Evolutionary conservation across 257 asterid genomes (phyloP).

Genomic region (Penstemon davidsonii): DNA sequence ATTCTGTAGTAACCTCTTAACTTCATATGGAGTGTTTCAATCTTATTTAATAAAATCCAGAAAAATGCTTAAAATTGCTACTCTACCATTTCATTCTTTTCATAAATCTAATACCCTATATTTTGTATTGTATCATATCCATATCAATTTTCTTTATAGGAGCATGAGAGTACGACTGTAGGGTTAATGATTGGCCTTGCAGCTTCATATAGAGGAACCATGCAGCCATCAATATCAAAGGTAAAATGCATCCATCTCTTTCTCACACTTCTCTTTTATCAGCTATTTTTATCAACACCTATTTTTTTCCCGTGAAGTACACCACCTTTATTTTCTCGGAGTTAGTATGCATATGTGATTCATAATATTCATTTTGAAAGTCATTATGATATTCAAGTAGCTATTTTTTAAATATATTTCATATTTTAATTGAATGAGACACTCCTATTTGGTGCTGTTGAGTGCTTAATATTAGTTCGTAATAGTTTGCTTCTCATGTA

Average conservation of each 20-base stretch:
- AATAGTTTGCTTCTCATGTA: too few relatives aligned
- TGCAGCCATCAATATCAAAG: constrained; percentile 98
- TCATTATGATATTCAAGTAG: constrained; percentile 5
- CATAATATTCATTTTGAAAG: constrained; percentile 11
- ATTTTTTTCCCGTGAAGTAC: background rate
- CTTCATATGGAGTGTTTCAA: background rate
- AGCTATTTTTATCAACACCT: background rate
- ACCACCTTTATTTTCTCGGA: constrained; percentile 14
- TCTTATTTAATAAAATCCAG: background rate
- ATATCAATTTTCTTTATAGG: constrained; percentile 45
- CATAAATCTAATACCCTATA: background rate
- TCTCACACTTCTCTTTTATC: constrained; percentile 10
- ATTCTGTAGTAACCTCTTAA: background rate
- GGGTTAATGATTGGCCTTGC: constrained; percentile 99
- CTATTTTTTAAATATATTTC: constrained; percentile 2
- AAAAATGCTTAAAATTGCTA: constrained; percentile 14
- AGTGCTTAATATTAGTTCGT: background rate
- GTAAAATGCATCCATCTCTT: constrained; percentile 41
- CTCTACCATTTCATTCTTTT: constrained; percentile 1
- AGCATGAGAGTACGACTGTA: constrained; percentile 92
- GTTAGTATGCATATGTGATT: constrained; percentile 18
- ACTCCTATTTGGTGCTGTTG: background rate
- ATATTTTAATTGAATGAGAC: background rate
- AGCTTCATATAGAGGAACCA: constrained; percentile 91
- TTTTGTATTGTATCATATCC: constrained; percentile 4